These are phyloP conservation scores for Clonostachys chloroleuca DNA, from an alignment of 2,329 filamentous ascomycete species.

Conservation along the genomic window DNA sequence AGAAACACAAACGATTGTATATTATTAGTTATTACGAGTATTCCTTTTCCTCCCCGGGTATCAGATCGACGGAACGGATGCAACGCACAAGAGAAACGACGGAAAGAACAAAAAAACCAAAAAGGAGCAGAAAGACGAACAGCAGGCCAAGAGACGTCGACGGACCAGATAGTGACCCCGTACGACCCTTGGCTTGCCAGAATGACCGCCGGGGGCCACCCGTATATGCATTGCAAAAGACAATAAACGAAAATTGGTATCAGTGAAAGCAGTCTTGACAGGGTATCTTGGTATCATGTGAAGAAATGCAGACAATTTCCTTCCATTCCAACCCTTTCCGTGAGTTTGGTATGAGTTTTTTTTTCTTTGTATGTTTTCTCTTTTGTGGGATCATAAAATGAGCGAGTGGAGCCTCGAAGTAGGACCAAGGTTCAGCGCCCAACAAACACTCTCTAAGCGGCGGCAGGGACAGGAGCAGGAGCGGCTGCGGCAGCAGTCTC, in stretches of 20 bases:
- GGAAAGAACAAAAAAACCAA: conserved; percentile 3
- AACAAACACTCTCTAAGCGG: conserved; percentile 35
- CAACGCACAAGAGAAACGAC: conserved; percentile 12
- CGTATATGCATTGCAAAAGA: conserved; percentile 6
- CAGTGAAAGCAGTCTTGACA: conserved; percentile 34
- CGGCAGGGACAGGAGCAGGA: conserved; percentile 43
- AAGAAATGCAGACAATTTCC: conserved; percentile 49
- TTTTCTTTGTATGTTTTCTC: conserved; percentile 15
- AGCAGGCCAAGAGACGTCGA: neutral
- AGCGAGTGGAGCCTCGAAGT: conserved; percentile 14
- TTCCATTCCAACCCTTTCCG: conserved; percentile 38
- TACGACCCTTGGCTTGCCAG: neutral
- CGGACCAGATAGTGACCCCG: neutral
- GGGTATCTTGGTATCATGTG: conserved; percentile 49
- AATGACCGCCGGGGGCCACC: neutral
- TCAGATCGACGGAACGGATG: conserved; percentile 23
- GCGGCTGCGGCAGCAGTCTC: conserved; percentile 31
- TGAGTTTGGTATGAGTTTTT: conserved; percentile 14
- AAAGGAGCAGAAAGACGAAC: neutral
- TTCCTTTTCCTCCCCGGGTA: conserved; percentile 28
- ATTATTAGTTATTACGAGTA: conserved; percentile 37
- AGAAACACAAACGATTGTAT: conserved; percentile 28
- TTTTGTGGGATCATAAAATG: conserved; percentile 4
- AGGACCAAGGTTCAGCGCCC: conserved; percentile 12
- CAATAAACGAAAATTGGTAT: conserved; percentile 10